Percentiles rank a stretch among this genome's conserved stretches.
phyloP scores from a whole-genome alignment of 2,329 filamentous ascomycete species.

The Botrytis elliptica region DNA sequence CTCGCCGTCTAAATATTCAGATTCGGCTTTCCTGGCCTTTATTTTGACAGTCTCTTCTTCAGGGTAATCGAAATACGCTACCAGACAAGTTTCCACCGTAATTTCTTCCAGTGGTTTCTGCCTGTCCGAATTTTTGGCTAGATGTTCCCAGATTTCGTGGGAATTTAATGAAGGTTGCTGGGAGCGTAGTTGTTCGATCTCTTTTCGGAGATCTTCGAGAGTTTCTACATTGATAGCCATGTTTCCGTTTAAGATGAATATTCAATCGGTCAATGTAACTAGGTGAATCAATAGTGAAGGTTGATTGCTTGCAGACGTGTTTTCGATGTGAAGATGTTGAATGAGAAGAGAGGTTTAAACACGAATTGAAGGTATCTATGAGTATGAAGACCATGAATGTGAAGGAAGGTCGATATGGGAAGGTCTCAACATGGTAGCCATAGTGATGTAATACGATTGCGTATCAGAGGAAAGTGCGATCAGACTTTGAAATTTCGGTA shows the following conservation, averaged over 20 bases:
- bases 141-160: background rate
- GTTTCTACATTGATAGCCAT: background rate
- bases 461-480: constrained; percentile 1
- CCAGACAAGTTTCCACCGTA: background rate
- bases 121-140: background rate
- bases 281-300: background rate
- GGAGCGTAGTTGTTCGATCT: background rate
- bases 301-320: background rate
- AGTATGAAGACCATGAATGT: background rate
- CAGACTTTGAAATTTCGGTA: background rate
- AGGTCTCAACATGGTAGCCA: background rate
- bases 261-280: background rate
- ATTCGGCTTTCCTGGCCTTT: background rate
- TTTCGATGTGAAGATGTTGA: background rate
- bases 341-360: background rate
- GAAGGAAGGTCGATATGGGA: background rate
- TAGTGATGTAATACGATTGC: background rate
- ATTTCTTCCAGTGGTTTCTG: background rate
- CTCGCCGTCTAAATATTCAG: background rate
- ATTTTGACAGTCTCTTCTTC: background rate
- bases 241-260: background rate
- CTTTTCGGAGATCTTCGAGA: background rate
- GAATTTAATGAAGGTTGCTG: background rate
- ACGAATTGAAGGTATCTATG: background rate
- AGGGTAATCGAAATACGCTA: background rate